Conservation (phyloP, 2,329 filamentous ascomycete genomes). For the Nemania sp. region DNA sequence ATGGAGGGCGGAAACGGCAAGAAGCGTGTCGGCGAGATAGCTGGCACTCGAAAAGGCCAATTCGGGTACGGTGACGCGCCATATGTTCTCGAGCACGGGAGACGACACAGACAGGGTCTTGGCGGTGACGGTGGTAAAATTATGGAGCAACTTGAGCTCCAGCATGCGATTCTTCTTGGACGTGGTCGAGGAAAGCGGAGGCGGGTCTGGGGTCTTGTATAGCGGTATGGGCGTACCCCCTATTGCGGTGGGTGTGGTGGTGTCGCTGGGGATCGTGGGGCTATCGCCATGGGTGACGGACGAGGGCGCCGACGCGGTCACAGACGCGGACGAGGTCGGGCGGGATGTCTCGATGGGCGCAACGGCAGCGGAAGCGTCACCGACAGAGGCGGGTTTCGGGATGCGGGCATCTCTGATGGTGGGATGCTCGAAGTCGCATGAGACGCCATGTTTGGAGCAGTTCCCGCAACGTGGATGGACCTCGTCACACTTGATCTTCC, state of each 20-base stretch:
- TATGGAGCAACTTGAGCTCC: conserved; percentile 67
- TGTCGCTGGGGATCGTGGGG: conserved; percentile 34
- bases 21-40: conserved; percentile 65
- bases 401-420: conserved; percentile 51
- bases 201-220: conserved; percentile 43
- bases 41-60: conserved; percentile 63
- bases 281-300: conserved; percentile 37
- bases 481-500: conserved; percentile 76
- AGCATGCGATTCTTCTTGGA: conserved; percentile 53
- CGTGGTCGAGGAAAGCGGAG: conserved; percentile 44
- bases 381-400: conserved; percentile 25
- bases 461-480: conserved; percentile 68
- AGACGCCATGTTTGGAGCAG: conserved; percentile 68
- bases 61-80: conserved; percentile 63
- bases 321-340: conserved; percentile 35
- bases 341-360: conserved; percentile 39
- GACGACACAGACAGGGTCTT: conserved; percentile 62
- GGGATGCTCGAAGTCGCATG: conserved; percentile 66
- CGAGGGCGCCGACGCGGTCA: conserved; percentile 32
- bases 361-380: background rate
- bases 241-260: conserved; percentile 32
- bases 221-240: conserved; percentile 42
- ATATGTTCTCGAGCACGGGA: conserved; percentile 58
- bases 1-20: conserved; percentile 68
- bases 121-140: conserved; percentile 65